Evolutionary conservation across 2,329 filamentous ascomycete species (phyloP).

Genomic region (Pseudopithomyces maydicus): DNA sequence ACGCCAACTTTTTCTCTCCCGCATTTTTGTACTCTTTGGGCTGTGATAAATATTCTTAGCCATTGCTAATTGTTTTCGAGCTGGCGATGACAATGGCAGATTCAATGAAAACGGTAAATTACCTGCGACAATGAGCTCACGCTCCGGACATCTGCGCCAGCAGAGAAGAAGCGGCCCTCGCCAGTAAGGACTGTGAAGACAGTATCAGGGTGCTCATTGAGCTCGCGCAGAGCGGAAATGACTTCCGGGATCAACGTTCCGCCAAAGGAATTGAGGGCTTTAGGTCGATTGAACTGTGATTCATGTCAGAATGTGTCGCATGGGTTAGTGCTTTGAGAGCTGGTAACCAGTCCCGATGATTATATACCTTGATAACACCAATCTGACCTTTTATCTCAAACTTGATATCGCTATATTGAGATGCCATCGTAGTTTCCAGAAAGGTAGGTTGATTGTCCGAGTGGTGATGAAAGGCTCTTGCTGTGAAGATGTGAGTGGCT

Average conservation of each 20-base stretch:
- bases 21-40: slow-evolving; percentile 23
- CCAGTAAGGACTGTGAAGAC: slow-evolving; percentile 58
- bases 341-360: neutral
- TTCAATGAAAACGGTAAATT: slow-evolving; percentile 8
- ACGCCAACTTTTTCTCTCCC: slow-evolving; percentile 41
- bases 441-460: no score
- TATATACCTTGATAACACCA: slow-evolving; percentile 52
- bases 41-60: slow-evolving; percentile 18
- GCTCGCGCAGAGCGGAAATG: slow-evolving; percentile 50
- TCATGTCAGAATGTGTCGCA: neutral
- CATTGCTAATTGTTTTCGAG: slow-evolving; percentile 1
- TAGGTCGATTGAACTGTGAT: slow-evolving; percentile 54
- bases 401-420: slow-evolving; percentile 49
- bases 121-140: slow-evolving; percentile 10
- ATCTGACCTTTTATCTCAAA: slow-evolving; percentile 51
- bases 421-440: slow-evolving; percentile 23
- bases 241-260: slow-evolving; percentile 52
- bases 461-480: no score
- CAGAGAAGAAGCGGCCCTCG: slow-evolving; percentile 57
- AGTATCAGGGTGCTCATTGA: slow-evolving; percentile 55
- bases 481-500: neutral
- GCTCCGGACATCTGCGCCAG: slow-evolving; percentile 55
- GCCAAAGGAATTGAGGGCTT: slow-evolving; percentile 55
- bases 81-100: neutral
- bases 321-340: neutral